These are phyloP conservation scores for Dendrocalamus latiflorus DNA, from an alignment of 202 grass and related monocot genomes.

Conservation along the genomic window DNA sequence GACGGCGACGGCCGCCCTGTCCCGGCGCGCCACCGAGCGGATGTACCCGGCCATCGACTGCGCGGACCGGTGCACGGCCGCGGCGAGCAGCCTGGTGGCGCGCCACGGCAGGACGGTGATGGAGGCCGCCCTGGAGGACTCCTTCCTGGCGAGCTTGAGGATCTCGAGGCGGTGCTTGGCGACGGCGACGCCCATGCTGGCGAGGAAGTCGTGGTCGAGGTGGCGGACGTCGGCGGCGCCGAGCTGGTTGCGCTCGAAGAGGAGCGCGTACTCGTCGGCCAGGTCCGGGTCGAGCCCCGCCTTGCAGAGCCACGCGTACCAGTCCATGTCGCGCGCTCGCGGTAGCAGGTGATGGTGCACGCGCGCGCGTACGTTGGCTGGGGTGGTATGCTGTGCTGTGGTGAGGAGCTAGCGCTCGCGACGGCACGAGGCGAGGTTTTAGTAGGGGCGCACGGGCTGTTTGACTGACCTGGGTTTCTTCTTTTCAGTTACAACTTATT, in stretches of 20 bases:
- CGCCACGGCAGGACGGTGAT: constrained; percentile 35
- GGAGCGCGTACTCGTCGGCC: constrained; percentile 53
- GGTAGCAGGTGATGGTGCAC: not conserved
- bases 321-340: constrained; percentile 42
- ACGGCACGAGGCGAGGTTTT: not conserved
- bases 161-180: constrained; percentile 88
- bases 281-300: constrained; percentile 42
- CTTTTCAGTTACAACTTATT: too few relatives aligned
- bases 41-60: constrained; percentile 27
- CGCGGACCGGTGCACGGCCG: constrained; percentile 27
- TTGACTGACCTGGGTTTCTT: too few relatives aligned
- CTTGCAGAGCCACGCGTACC: constrained; percentile 75
- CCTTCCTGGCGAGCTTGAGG: constrained; percentile 60
- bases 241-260: constrained; percentile 62
- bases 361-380: not conserved
- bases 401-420: not conserved
- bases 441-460: not conserved
- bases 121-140: not conserved
- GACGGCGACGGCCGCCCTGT: constrained; percentile 23
- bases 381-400: not conserved
- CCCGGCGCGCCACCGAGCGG: not conserved
- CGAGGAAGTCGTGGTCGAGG: constrained; percentile 71
- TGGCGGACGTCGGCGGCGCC: constrained; percentile 48
- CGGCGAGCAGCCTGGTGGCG: constrained; percentile 47
- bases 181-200: constrained; percentile 66